Evolutionary conservation across 2,329 filamentous ascomycete species (phyloP).

Genomic region (Xylaria sp.): DNA sequence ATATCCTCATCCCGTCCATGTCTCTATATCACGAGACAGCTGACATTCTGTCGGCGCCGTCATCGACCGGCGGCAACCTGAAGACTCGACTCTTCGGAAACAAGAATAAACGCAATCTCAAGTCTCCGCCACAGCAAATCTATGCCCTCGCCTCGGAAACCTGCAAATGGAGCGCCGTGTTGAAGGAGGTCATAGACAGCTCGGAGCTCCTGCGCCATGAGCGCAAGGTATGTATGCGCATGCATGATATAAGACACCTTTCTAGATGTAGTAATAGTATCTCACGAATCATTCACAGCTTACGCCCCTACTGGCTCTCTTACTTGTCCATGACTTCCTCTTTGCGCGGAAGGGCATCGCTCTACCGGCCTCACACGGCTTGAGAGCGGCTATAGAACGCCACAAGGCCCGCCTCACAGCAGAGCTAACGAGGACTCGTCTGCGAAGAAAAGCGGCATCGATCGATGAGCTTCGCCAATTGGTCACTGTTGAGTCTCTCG

Average conservation of each 20-base stretch:
- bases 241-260: neutral
- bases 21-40: slow-evolving; percentile 95
- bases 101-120: slow-evolving; percentile 72
- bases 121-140: slow-evolving; percentile 81
- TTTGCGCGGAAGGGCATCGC: slow-evolving; percentile 85
- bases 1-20: slow-evolving; percentile 64
- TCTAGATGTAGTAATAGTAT: slow-evolving; percentile 50
- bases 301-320: slow-evolving; percentile 79
- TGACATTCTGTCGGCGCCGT: slow-evolving; percentile 72
- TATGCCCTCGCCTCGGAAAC: slow-evolving; percentile 89
- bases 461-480: slow-evolving; percentile 72
- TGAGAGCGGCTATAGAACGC: slow-evolving; percentile 78
- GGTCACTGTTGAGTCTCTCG: slow-evolving; percentile 63
- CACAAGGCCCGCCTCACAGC: slow-evolving; percentile 84
- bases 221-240: slow-evolving; percentile 72
- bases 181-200: slow-evolving; percentile 90
- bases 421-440: slow-evolving; percentile 82
- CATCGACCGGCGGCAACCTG: slow-evolving; percentile 80
- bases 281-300: slow-evolving; percentile 64
- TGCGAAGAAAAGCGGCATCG: slow-evolving; percentile 76
- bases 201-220: slow-evolving; percentile 81
- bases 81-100: slow-evolving; percentile 82
- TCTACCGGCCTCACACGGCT: slow-evolving; percentile 80
- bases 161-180: slow-evolving; percentile 86
- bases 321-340: slow-evolving; percentile 88